A percentile compares a stretch with the other conserved stretches of the same genome.
Conservation (phyloP, 2,329 filamentous ascomycete species). For the Talaromyces sp. region DNA sequence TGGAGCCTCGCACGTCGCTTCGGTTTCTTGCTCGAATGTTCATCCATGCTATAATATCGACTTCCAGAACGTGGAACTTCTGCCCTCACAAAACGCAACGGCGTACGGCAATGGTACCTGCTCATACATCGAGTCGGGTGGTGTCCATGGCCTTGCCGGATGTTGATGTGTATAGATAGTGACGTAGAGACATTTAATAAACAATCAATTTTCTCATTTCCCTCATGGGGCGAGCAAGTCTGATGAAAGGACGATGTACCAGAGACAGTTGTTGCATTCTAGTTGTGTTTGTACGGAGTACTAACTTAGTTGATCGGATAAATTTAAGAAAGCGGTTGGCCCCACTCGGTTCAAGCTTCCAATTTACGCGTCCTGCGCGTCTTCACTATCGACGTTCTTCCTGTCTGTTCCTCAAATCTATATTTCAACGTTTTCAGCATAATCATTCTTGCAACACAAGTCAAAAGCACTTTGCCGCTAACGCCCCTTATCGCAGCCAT, state of each 20-base stretch:
- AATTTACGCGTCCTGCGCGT: conserved; percentile 15
- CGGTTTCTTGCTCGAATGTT: conserved; percentile 50
- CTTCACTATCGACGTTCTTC: neutral
- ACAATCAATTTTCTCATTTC: neutral
- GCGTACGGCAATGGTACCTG: conserved; percentile 37
- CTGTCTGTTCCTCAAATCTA: neutral
- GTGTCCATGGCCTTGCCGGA: conserved; percentile 38
- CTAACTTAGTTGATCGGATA: neutral
- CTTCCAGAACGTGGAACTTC: conserved; percentile 45
- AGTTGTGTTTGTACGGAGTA: neutral
- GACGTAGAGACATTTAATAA: neutral
- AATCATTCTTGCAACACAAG: neutral
- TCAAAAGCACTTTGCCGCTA: neutral
- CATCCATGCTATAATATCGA: conserved; percentile 54
- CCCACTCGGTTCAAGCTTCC: conserved; percentile 4
- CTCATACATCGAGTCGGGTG: conserved; percentile 37
- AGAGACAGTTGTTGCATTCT: neutral
- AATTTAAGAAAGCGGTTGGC: neutral
- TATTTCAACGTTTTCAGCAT: neutral
- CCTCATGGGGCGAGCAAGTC: neutral
- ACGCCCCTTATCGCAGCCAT: neutral
- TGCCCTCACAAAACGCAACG: conserved; percentile 33
- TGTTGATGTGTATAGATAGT: conserved; percentile 8
- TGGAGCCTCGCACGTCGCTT: conserved; percentile 35
- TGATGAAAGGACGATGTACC: neutral